phyloP scores from a whole-genome alignment of 148 eudicot species.

The Camellia granthamiana region DNA sequence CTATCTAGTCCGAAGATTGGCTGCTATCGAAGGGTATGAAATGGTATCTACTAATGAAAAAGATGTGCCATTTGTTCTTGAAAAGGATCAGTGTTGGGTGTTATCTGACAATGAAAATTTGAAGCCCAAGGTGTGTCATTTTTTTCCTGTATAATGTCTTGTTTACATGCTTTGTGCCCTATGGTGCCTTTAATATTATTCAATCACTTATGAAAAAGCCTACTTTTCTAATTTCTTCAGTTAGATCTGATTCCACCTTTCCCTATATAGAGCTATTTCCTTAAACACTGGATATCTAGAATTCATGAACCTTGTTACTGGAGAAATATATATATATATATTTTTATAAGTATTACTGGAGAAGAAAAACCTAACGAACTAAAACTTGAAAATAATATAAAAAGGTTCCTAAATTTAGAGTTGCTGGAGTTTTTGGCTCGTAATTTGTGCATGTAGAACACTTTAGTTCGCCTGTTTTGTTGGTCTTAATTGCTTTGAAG shows the following conservation, averaged over 20 bases:
- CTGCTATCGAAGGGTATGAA: conserved; percentile 89
- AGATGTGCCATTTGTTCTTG: conserved; percentile 86
- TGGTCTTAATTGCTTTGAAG: background rate
- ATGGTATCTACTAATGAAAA: conserved; percentile 91
- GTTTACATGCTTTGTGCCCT: background rate
- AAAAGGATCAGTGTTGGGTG: conserved; percentile 89
- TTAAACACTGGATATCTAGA: no score
- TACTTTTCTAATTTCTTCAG: background rate
- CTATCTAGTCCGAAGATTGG: conserved; percentile 77
- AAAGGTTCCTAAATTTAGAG: no score
- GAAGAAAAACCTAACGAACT: no score
- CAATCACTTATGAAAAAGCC: no score
- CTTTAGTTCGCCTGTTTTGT: background rate
- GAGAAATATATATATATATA: no score
- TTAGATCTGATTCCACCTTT: background rate
- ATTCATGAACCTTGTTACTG: no score
- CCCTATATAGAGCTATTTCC: background rate
- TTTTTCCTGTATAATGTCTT: background rate
- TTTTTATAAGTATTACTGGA: no score
- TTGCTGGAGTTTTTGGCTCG: background rate
- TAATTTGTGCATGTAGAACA: background rate
- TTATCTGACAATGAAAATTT: conserved; percentile 72
- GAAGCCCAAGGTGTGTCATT: conserved; percentile 61
- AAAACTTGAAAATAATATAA: no score
- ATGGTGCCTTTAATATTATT: no score